Percentiles rank a stretch among this genome's conserved stretches.
Evolutionary conservation across 2,329 filamentous ascomycete genomes (phyloP).

Genomic region (Fusarium stilboides): DNA sequence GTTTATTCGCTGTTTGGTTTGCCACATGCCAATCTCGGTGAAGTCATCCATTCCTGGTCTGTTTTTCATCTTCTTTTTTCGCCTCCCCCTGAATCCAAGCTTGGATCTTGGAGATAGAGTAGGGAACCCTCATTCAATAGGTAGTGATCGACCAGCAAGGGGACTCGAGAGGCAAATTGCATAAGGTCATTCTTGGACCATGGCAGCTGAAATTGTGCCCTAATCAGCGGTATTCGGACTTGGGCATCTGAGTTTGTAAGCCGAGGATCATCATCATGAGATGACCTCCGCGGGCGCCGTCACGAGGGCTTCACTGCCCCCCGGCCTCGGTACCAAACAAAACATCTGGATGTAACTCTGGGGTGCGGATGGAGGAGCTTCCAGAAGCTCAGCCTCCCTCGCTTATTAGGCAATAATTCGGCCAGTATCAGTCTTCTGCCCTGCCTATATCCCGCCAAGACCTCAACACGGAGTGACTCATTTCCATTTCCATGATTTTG

Average conservation of each 20-base stretch:
- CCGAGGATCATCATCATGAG: slow-evolving; percentile 13
- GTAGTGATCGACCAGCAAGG: slow-evolving; percentile 3
- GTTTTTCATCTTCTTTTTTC: slow-evolving; percentile 29
- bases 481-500: slow-evolving; percentile 31
- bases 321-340: not conserved
- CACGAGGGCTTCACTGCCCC: slow-evolving; percentile 15
- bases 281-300: slow-evolving; percentile 17
- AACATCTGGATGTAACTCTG: slow-evolving; percentile 3
- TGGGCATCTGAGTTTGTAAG: slow-evolving; percentile 1
- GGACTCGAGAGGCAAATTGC: slow-evolving; percentile 16
- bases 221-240: not conserved
- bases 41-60: slow-evolving; percentile 39
- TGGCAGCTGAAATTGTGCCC: not conserved
- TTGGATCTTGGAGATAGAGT: slow-evolving; percentile 1
- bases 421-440: slow-evolving; percentile 4
- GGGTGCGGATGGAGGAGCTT: slow-evolving; percentile 9
- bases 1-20: slow-evolving; percentile 32
- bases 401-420: slow-evolving; percentile 11
- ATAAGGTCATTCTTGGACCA: not conserved
- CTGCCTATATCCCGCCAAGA: slow-evolving; percentile 19
- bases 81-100: slow-evolving; percentile 37
- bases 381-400: slow-evolving; percentile 35
- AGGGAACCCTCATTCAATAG: not conserved
- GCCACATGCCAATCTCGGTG: slow-evolving; percentile 45
- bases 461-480: slow-evolving; percentile 33